Conservation (phyloP, 2,329 filamentous ascomycete species). For the Pseudocercospora ulei region DNA sequence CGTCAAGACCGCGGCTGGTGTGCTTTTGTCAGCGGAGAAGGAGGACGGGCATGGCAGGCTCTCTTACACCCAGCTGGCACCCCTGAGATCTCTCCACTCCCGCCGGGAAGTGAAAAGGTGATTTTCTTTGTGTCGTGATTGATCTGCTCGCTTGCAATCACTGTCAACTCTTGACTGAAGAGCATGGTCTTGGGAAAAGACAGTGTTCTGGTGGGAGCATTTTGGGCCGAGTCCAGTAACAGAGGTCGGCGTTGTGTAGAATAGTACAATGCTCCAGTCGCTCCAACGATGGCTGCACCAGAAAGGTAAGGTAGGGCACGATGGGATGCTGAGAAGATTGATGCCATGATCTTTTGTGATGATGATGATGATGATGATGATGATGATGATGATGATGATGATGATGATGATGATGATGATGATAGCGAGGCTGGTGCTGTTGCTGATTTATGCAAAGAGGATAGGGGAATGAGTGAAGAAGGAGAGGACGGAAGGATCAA, state of each 20-base stretch:
- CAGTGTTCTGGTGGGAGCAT: constrained; percentile 25
- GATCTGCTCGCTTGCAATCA: constrained; percentile 29
- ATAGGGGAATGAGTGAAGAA: background rate
- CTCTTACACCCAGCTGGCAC: constrained; percentile 27
- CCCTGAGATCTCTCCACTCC: constrained; percentile 27
- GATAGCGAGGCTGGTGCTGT: too few species aligned
- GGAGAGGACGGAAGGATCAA: background rate
- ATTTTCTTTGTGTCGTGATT: constrained; percentile 33
- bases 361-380: too few species aligned
- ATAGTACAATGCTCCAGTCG: constrained; percentile 16
- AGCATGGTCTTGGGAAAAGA: constrained; percentile 31
- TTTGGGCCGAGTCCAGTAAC: constrained; percentile 27
- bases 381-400: too few species aligned
- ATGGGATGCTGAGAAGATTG: constrained; percentile 16
- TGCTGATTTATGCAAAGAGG: background rate
- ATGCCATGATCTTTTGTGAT: too few species aligned
- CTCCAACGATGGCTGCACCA: constrained; percentile 16
- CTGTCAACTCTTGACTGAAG: constrained; percentile 30
- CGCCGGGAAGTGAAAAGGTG: constrained; percentile 30
- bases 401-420: too few species aligned
- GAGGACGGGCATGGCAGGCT: background rate
- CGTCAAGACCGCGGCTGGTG: constrained; percentile 49
- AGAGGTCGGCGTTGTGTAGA: constrained; percentile 12
- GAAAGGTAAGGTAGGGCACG: constrained; percentile 18
- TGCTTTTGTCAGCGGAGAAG: constrained; percentile 6